A percentile compares a stretch with the other conserved stretches of the same genome.
Conservation (phyloP, 345 rosid genomes). For the Ceriops zippeliana region DNA sequence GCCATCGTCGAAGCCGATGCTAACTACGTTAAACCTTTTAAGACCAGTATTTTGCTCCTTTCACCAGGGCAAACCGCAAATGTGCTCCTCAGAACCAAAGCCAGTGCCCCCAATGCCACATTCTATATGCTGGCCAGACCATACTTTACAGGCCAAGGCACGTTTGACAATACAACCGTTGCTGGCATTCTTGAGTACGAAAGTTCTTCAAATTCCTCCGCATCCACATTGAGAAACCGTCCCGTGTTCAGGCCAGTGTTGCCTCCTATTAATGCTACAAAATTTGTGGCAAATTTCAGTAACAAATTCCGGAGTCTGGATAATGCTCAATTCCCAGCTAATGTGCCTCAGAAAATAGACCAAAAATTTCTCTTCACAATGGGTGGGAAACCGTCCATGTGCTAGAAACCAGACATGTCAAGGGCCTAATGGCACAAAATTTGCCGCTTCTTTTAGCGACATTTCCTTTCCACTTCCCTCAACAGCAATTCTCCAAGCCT, state of each 20-base stretch:
- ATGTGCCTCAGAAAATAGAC: constrained; percentile 55
- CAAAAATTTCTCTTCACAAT: constrained; percentile 49
- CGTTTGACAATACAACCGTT: constrained; percentile 60
- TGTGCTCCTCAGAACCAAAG: constrained; percentile 58
- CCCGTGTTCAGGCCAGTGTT: constrained; percentile 41
- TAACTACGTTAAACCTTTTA: constrained; percentile 62
- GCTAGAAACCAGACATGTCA: constrained; percentile 66
- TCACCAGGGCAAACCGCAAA: constrained; percentile 76
- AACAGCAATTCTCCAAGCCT: constrained; percentile 51
- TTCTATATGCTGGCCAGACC: constrained; percentile 71
- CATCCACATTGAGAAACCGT: constrained; percentile 17
- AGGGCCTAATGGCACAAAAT: constrained; percentile 66
- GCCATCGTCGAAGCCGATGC: constrained; percentile 82
- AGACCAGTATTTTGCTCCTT: constrained; percentile 39
- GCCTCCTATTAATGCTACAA: constrained; percentile 57
- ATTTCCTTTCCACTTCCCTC: constrained; percentile 54
- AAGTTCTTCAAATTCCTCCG: constrained; percentile 8
- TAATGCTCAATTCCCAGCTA: constrained; percentile 43
- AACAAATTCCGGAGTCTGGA: constrained; percentile 54
- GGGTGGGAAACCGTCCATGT: constrained; percentile 59
- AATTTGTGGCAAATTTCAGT: constrained; percentile 39
- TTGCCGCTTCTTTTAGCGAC: constrained; percentile 63
- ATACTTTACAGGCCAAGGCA: constrained; percentile 61
- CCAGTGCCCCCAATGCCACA: constrained; percentile 40
- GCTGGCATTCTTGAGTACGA: constrained; percentile 66